Base-by-base conservation (phyloP, 208 protist genomes). In the Crithidia brevicula region DNA sequence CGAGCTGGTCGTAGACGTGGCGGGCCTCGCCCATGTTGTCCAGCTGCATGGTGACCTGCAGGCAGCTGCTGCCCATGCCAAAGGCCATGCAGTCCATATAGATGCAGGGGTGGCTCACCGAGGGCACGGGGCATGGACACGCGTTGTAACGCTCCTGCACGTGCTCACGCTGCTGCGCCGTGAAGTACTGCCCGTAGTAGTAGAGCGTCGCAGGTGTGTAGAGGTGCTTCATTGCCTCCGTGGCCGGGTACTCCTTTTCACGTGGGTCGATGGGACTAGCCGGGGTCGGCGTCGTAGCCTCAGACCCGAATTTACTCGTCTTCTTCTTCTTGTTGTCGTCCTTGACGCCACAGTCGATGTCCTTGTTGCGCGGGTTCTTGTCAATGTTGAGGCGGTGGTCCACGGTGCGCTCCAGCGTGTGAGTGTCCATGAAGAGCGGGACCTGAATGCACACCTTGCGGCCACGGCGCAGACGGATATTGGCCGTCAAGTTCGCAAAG, bases 11-110 rank as follows among this genome's bases (percentile, higher is more conserved):
- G 69, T 99, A 99, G 0, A 99, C 83, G 57, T 94, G 59, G 36
- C 98, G 88, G 2, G 98, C 98, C 73, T 99, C 87, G 22, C 83
- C 53, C 4, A 98, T 83, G 69, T 98, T 86, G 30, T 81, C 59
- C 8, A 97, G 81, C 78, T 99, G 98, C 77, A 99, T 98, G 25
- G 98, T 99, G 11, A 98, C 86, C 83, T 99, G 99, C n/a, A 99
- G 77, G 66, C 98, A 99, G 75, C 91, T 97, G 71, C 73, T 86
- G 31, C 99, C 99, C 99, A 99, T 99, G 45, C 99, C 99, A 79
- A 99, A 99, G 3, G 94, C 98, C 99, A 99, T 99, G 76, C 97
- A 98, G 79, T 99, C 99, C 98, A 99, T 99, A 77, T 99, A 98
- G 47, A 99, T 98, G 64, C 85, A 96, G 6, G 93, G 95, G 75